Conservation (phyloP, 2,329 filamentous ascomycete species). For the Gaeumannomyces tritici region DNA sequence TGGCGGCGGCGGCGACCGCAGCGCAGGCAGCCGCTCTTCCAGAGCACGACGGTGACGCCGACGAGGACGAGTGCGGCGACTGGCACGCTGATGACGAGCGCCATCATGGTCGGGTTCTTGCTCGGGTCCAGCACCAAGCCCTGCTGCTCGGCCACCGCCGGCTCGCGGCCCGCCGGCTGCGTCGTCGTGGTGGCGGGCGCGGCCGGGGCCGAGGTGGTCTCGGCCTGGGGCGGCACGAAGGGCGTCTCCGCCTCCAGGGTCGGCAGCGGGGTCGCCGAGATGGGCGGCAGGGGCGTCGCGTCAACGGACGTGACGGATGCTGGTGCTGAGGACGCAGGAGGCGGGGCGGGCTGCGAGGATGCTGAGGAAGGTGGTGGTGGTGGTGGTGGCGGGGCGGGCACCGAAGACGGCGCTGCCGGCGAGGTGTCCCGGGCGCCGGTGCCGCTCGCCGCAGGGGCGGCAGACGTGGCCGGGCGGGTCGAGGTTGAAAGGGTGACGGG, state of each 20-base stretch:
- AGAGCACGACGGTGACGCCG: slow-evolving; percentile 3
- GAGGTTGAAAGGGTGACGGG: not conserved
- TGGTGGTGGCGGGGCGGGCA: not conserved
- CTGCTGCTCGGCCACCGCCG: not conserved
- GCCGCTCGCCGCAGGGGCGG: not conserved
- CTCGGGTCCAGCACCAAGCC: slow-evolving; percentile 1
- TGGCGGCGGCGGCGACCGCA: not conserved
- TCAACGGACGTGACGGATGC: not conserved
- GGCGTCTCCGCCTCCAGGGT: not conserved
- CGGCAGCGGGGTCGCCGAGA: not conserved
- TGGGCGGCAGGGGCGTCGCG: not conserved
- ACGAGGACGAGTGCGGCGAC: not conserved
- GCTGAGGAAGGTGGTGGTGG: not conserved
- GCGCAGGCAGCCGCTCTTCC: slow-evolving; percentile 3
- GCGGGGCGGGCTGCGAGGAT: not conserved
- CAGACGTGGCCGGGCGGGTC: not conserved
- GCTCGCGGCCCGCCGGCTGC: not conserved
- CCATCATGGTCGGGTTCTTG: slow-evolving; percentile 5
- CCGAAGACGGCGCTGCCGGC: not conserved
- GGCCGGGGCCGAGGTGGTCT: not conserved
- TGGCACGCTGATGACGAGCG: slow-evolving; percentile 3
- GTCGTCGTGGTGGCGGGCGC: no score
- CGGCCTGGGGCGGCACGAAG: not conserved
- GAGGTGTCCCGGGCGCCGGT: not conserved
- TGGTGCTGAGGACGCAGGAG: not conserved